These are phyloP conservation scores for Viridothelium virens DNA, from an alignment of 495 filamentous ascomycete genomes.

Conservation along the genomic window DNA sequence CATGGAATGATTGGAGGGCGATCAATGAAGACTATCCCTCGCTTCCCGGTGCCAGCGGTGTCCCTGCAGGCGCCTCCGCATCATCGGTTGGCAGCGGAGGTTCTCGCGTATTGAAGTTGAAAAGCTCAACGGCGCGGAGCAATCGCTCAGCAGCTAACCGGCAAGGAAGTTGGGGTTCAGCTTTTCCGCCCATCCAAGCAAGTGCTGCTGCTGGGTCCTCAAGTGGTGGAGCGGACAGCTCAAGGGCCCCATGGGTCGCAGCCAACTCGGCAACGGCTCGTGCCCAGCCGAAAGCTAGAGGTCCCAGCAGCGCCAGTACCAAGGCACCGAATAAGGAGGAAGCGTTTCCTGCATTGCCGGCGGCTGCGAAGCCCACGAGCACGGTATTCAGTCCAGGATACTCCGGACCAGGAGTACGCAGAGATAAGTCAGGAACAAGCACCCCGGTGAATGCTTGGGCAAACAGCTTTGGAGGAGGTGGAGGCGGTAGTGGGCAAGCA, in stretches of 20 bases:
- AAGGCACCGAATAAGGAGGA: conserved; percentile 39
- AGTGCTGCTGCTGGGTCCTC: conserved; percentile 28
- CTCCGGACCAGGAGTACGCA: conserved; percentile 61
- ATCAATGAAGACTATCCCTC: conserved; percentile 96
- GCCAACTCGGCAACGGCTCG: conserved; percentile 30
- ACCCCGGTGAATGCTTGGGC: conserved; percentile 42
- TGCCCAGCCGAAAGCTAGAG: conserved; percentile 21
- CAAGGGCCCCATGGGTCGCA: conserved; percentile 48
- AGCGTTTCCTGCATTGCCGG: conserved; percentile 75
- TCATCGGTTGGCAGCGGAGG: conserved; percentile 47
- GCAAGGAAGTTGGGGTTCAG: conserved; percentile 43
- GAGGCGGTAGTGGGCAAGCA: conserved; percentile 21
- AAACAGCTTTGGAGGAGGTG: conserved; percentile 19
- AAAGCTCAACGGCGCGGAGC: conserved; percentile 69
- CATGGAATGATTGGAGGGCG: conserved; percentile 91
- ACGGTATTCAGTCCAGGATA: conserved; percentile 66
- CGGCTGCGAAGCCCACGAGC: conserved; percentile 67
- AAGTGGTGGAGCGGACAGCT: conserved; percentile 34
- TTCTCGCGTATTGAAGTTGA: conserved; percentile 60
- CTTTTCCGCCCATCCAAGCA: conserved; percentile 34
- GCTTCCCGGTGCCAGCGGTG: conserved; percentile 63
- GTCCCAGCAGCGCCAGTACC: conserved; percentile 8
- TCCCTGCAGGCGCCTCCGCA: conserved; percentile 41
- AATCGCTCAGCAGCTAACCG: conserved; percentile 51
- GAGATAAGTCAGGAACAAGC: conserved; percentile 39